A percentile compares a stretch with the other conserved stretches of the same genome.
These are phyloP conservation scores for Aspergillus fumigatus DNA, from an alignment of 2,329 filamentous ascomycete genomes.

Conservation along the genomic window DNA sequence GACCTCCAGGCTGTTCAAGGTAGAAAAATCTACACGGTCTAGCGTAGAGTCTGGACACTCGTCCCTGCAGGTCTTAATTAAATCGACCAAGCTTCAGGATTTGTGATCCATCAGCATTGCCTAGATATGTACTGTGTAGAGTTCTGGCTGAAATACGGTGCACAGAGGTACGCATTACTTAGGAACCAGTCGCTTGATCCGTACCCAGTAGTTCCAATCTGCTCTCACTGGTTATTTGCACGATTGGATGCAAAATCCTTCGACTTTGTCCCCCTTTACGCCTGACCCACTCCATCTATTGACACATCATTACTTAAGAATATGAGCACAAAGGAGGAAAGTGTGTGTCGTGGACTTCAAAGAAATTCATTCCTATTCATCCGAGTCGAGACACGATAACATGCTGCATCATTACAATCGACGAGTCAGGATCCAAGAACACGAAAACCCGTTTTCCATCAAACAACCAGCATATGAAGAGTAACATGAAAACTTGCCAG, in stretches of 20 bases:
- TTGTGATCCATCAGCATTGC: neutral
- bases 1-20: neutral
- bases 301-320: too few species aligned
- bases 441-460: neutral
- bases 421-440: neutral
- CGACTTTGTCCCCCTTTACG: neutral
- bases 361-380: neutral
- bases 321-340: neutral
- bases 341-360: neutral
- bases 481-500: slow-evolving; percentile 1
- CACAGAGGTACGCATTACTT: too few species aligned
- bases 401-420: neutral
- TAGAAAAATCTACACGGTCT: neutral
- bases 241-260: too few species aligned
- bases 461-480: slow-evolving; percentile 1
- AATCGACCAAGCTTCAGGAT: neutral
- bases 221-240: too few species aligned
- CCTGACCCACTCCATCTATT: neutral
- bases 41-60: neutral
- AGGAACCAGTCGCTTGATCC: too few species aligned
- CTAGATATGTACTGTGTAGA: too few species aligned
- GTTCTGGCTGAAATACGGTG: too few species aligned
- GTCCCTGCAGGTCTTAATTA: neutral
- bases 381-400: neutral
- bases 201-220: too few species aligned